These are phyloP conservation scores for Claviceps sp. DNA, from an alignment of 2,329 filamentous ascomycete genomes.

Conservation along the genomic window DNA sequence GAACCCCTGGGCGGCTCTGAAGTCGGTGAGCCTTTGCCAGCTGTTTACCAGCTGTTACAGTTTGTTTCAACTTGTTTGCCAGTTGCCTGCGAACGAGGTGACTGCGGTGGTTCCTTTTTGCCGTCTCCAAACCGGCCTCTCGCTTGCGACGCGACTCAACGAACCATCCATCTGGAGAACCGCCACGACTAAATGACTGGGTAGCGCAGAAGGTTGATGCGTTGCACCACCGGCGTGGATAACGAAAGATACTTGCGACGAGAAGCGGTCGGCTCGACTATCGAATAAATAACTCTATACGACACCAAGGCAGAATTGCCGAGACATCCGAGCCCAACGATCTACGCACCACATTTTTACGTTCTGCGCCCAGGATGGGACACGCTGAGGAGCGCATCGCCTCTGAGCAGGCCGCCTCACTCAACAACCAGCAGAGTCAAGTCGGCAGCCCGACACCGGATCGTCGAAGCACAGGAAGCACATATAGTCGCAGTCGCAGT, in stretches of 20 bases:
- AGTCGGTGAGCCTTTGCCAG: conserved; percentile 5
- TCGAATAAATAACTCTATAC: neutral
- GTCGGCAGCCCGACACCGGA: conserved; percentile 6
- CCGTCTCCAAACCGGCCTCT: neutral
- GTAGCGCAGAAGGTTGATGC: neutral
- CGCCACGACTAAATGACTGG: conserved; percentile 3
- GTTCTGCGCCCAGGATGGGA: conserved; percentile 1
- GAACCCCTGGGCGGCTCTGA: neutral
- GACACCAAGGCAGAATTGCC: neutral
- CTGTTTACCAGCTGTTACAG: neutral
- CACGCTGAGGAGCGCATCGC: conserved; percentile 1
- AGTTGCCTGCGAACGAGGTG: neutral
- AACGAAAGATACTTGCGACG: neutral
- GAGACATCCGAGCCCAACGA: neutral
- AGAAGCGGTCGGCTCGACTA: neutral
- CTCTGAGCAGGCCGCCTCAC: neutral
- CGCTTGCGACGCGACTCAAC: neutral
- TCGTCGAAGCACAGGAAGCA: conserved; percentile 7
- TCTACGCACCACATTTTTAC: neutral
- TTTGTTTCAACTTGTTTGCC: neutral
- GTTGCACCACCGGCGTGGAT: conserved; percentile 1
- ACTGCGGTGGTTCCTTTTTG: neutral
- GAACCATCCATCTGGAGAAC: neutral
- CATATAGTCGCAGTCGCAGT: conserved; percentile 8
- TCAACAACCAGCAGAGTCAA: neutral